These are phyloP conservation scores for Trichopus zeylanicus DNA, from an alignment of 116 monocot species.

Conservation along the genomic window DNA sequence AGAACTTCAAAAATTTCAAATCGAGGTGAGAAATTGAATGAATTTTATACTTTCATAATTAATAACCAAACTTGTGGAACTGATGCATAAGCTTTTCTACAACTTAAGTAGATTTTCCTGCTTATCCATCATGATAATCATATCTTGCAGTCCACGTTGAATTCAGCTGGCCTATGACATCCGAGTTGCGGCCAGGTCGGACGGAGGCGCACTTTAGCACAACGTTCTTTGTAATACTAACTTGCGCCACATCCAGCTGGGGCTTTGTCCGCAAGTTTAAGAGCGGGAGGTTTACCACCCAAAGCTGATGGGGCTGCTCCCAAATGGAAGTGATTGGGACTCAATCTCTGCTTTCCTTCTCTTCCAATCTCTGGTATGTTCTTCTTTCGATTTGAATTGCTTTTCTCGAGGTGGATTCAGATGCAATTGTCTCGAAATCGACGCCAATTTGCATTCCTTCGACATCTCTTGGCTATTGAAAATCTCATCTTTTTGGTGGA, in stretches of 20 bases:
- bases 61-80: too few relatives aligned
- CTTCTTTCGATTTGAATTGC: not conserved
- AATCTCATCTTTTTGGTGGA: too few relatives aligned
- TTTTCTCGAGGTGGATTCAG: not conserved
- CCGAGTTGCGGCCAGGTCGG: too few relatives aligned
- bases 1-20: too few relatives aligned
- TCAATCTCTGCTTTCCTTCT: conserved; percentile 41
- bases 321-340: conserved; percentile 45
- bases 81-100: not conserved
- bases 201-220: not conserved
- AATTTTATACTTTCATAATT: too few relatives aligned
- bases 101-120: not conserved
- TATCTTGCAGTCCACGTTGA: not conserved
- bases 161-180: too few relatives aligned
- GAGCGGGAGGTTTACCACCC: conserved; percentile 8
- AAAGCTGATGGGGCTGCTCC: not conserved
- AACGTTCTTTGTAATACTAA: not conserved
- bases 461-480: too few relatives aligned
- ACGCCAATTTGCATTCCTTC: too few relatives aligned
- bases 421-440: not conserved
- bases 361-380: conserved; percentile 44
- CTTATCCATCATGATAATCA: not conserved
- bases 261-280: not conserved
- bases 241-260: too few relatives aligned
- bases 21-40: too few relatives aligned